These are phyloP conservation scores for Globisporangium spinosum DNA, from an alignment of 352 stramenopile species.

Conservation along the genomic window DNA sequence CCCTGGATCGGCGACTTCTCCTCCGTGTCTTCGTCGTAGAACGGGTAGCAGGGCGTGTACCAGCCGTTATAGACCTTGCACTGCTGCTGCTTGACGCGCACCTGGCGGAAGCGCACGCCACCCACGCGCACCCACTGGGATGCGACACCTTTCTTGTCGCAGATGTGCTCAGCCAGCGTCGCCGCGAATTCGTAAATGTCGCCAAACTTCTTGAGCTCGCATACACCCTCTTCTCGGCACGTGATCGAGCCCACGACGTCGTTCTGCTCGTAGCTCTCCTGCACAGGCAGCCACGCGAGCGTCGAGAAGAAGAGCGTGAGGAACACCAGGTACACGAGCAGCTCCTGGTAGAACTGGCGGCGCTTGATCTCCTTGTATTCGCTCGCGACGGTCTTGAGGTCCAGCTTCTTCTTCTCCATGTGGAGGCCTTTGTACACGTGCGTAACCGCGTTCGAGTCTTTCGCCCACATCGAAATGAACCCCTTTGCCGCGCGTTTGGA, in stretches of 20 bases:
- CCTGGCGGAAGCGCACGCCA: conserved; percentile 76
- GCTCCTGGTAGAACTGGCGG: conserved; percentile 85
- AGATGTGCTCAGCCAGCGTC: conserved; percentile 51
- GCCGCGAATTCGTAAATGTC: conserved; percentile 79
- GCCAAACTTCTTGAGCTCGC: conserved; percentile 66
- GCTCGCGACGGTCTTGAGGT: conserved; percentile 61
- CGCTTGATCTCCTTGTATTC: conserved; percentile 89
- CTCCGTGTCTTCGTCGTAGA: conserved; percentile 50
- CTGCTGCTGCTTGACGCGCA: conserved; percentile 72
- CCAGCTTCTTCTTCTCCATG: conserved; percentile 89
- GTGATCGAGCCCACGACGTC: conserved; percentile 75
- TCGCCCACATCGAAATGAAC: conserved; percentile 77
- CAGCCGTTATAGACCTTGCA: conserved; percentile 63
- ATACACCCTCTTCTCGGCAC: conserved; percentile 77
- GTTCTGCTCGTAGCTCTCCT: conserved; percentile 84
- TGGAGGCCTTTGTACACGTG: conserved; percentile 82
- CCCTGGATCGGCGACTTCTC: conserved; percentile 47
- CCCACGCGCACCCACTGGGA: conserved; percentile 76
- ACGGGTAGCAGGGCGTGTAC: conserved; percentile 69
- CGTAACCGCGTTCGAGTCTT: conserved; percentile 33
- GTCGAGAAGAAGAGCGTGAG: conserved; percentile 75
- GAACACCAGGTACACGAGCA: conserved; percentile 83
- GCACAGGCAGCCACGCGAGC: conserved; percentile 71
- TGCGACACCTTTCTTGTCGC: conserved; percentile 44
- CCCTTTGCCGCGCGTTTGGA: conserved; percentile 62